These are phyloP conservation scores for Chloropicon primus DNA, from an alignment of 139 green algal genomes.

Conservation along the genomic window DNA sequence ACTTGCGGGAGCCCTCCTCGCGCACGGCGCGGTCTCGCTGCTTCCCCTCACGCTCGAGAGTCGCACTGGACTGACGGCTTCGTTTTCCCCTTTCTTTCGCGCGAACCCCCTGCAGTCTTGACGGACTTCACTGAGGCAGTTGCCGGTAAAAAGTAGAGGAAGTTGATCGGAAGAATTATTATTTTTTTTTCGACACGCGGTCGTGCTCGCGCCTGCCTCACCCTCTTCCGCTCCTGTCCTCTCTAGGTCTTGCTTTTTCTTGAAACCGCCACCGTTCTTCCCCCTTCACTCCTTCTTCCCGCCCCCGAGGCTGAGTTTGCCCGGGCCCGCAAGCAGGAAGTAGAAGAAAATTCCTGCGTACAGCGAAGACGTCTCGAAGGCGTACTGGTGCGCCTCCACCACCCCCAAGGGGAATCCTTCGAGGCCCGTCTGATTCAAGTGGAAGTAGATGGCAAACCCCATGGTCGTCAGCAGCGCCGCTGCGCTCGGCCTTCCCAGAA, in stretches of 20 bases:
- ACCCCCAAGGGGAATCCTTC: constrained; percentile 18
- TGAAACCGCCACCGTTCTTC: too few relatives aligned
- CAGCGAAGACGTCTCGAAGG: constrained; percentile 12
- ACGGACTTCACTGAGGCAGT: background rate
- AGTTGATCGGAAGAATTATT: background rate
- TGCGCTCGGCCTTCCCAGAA: constrained; percentile 4
- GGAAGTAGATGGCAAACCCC: constrained; percentile 12
- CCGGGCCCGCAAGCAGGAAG: constrained; percentile 5
- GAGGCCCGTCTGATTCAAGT: constrained; percentile 9
- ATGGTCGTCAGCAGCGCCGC: constrained; percentile 10
- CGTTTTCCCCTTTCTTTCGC: background rate
- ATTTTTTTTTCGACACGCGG: too few relatives aligned
- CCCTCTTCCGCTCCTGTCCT: too few relatives aligned
- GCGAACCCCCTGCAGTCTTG: background rate
- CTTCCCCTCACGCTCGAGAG: too few relatives aligned
- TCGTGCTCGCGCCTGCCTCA: too few relatives aligned
- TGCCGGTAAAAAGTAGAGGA: background rate
- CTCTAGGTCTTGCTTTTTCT: too few relatives aligned
- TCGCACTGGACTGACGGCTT: background rate
- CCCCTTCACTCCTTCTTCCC: too few relatives aligned
- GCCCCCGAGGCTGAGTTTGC: constrained; percentile 1
- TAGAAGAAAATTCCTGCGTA: constrained; percentile 11
- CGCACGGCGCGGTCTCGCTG: too few relatives aligned
- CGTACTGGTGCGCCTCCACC: constrained; percentile 14
- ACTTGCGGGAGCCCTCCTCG: too few relatives aligned